A percentile compares a stretch with the other conserved stretches of the same genome.
phyloP scores from a whole-genome alignment of 345 rosid species.

The Schrenkiella parvula region DNA sequence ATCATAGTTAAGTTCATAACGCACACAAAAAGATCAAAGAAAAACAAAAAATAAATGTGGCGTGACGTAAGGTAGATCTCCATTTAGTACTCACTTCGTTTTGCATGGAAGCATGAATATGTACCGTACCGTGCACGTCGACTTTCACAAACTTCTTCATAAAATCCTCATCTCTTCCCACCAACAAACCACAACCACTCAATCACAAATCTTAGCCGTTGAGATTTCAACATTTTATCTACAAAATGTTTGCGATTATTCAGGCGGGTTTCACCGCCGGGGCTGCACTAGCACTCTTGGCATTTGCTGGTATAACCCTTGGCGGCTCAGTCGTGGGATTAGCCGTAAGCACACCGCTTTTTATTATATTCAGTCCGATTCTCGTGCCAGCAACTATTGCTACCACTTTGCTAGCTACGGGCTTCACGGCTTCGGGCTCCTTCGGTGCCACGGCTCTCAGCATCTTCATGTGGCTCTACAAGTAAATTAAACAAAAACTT shows the following conservation, averaged over 20 bases:
- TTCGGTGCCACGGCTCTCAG: conserved; percentile 48
- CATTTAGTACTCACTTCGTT: conserved; percentile 1
- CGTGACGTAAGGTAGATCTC: conserved; percentile 12
- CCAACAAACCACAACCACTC: neutral
- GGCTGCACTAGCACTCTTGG: conserved; percentile 52
- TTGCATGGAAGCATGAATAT: conserved; percentile 22
- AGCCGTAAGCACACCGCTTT: conserved; percentile 58
- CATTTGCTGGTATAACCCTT: conserved; percentile 53
- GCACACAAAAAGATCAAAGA: neutral
- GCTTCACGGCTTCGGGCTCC: conserved; percentile 67
- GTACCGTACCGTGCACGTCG: conserved; percentile 23
- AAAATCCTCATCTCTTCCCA: neutral
- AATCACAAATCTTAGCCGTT: conserved; percentile 2
- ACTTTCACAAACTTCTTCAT: conserved; percentile 14
- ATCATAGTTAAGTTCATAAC: no score
- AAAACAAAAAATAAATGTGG: neutral
- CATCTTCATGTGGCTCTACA: conserved; percentile 57
- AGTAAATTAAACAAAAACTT: conserved; percentile 30
- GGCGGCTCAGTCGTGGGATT: conserved; percentile 58
- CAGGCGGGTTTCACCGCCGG: conserved; percentile 34
- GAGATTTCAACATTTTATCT: neutral
- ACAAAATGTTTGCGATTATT: conserved; percentile 19
- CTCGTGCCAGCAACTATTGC: conserved; percentile 68
- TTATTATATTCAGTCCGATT: conserved; percentile 75
- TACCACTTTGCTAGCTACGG: conserved; percentile 39